Conservation (phyloP, 345 rosid species). For the Hibiscus mutabilis region DNA sequence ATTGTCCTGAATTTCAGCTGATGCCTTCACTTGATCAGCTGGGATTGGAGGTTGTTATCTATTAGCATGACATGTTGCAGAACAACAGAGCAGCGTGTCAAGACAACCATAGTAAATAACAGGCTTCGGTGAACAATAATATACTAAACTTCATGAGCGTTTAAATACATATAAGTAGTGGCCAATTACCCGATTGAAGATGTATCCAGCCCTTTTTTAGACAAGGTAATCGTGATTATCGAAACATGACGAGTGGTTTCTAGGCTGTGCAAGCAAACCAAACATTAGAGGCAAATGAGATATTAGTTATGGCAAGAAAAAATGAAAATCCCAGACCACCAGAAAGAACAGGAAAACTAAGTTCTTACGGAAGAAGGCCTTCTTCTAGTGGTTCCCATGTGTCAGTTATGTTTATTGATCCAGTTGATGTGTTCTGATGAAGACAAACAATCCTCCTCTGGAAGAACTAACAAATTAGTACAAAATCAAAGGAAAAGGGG, state of each 20-base stretch:
- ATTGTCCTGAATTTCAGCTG: slow-evolving; percentile 19
- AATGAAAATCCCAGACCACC: too few species aligned
- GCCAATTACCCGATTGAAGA: slow-evolving; percentile 45
- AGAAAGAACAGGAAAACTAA: not conserved
- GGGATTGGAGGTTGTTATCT: slow-evolving; percentile 47
- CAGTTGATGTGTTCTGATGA: slow-evolving; percentile 39
- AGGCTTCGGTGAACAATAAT: not conserved
- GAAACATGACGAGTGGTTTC: slow-evolving; percentile 68
- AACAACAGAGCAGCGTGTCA: not conserved
- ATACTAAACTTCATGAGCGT: not conserved
- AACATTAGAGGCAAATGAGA: not conserved
- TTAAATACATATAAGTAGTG: not conserved
- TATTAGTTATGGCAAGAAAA: not conserved
- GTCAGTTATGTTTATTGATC: slow-evolving; percentile 44
- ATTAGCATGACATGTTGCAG: not conserved
- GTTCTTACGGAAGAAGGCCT: slow-evolving; percentile 55
- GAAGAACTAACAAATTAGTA: not conserved
- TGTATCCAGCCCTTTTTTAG: slow-evolving; percentile 40
- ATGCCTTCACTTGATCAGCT: slow-evolving; percentile 33
- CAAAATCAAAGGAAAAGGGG: too few species aligned
- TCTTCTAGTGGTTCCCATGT: slow-evolving; percentile 64
- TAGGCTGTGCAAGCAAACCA: slow-evolving; percentile 27
- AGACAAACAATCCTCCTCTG: slow-evolving; percentile 45
- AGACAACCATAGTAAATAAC: not conserved
- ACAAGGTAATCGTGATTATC: slow-evolving; percentile 45